Evolutionary conservation across 2,329 filamentous ascomycete species (phyloP), one percentile per base, ranked within the genome.

Genomic region (Incumbomyces lentus): DNA sequence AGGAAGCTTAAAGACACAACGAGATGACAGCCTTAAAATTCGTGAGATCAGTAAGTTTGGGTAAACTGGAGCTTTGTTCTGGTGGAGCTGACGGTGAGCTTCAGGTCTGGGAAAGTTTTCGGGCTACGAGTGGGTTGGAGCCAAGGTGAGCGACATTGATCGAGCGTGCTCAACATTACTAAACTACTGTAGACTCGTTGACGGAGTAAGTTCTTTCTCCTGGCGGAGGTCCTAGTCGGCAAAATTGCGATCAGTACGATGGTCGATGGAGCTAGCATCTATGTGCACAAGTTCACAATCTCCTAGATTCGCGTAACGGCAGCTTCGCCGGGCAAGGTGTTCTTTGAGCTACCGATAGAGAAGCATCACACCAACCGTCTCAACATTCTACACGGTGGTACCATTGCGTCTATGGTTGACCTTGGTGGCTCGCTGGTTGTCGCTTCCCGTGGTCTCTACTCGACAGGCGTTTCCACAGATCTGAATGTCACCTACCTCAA

Each of bases 41-140:
- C 59, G 80, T 85, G 12, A 71, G 72, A 64, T 79, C 78, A 37
- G 81, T 84, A n/a, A 3, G 17, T 10, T 35, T 5, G 33, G 13
- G 5, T 11, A 35, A 17, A n/a, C n/a, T n/a, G n/a, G n/a, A 35
- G 16, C 8, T 13, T 14, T n/a, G n/a, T 39, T 13, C 14, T 8
- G 17, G 17, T 12, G 35, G 36, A 2, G 44, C 39, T 37, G 18
- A 0, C 11, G n/a, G 4, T 18, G 16, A 29, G 43, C 26, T 44
- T 40, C 33, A 92, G 86, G 86, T 93, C 39, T 76, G 87, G 71
- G 83, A 84, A 62, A 89, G 86, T 1, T 95, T 95, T 65, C 79
- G 85, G 69, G 76, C 78, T 55, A 84, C 86, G 53, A 95, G 88
- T 4, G 89, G 89, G 6, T 69, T 96, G 12, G 33, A 35, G 33